Conservation (phyloP, 805 yeast genomes). For the Torulaspora delbrueckii region DNA sequence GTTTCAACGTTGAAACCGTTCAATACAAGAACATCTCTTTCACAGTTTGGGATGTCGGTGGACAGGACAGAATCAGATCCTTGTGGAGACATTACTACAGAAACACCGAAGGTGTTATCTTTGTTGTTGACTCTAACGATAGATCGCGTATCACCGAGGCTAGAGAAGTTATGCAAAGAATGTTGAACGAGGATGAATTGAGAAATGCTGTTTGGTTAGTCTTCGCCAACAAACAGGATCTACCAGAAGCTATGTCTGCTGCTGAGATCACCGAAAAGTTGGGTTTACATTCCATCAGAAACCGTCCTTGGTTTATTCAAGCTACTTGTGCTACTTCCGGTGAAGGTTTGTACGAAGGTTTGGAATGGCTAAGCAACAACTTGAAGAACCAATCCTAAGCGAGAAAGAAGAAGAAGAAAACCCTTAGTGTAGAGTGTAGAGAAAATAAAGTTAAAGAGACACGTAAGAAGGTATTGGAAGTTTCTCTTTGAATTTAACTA, state of each 20-base stretch:
- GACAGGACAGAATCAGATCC: slow-evolving; percentile 98
- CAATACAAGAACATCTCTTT: slow-evolving; percentile 95
- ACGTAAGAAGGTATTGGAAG: slow-evolving; percentile 3
- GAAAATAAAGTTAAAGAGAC: slow-evolving; percentile 2
- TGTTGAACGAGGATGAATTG: slow-evolving; percentile 97
- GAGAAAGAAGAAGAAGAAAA: background rate
- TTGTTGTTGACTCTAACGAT: slow-evolving; percentile 96
- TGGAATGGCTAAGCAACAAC: slow-evolving; percentile 92
- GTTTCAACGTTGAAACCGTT: slow-evolving; percentile 95
- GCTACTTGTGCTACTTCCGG: slow-evolving; percentile 99
- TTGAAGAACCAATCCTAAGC: slow-evolving; percentile 60
- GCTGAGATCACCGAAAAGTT: slow-evolving; percentile 97
- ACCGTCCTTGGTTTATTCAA: slow-evolving; percentile 99
- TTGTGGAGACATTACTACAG: slow-evolving; percentile 99
- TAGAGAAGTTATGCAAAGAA: slow-evolving; percentile 95
- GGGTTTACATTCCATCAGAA: slow-evolving; percentile 94
- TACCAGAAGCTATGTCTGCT: slow-evolving; percentile 98
- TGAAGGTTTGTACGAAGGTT: slow-evolving; percentile 96
- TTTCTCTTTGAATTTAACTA: background rate
- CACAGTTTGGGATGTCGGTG: slow-evolving; percentile 99
- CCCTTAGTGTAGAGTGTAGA: slow-evolving; percentile 8
- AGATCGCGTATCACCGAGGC: slow-evolving; percentile 98
- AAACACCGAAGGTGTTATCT: slow-evolving; percentile 97
- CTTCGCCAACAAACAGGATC: slow-evolving; percentile 97
- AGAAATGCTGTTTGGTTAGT: slow-evolving; percentile 93